Percentiles rank a stretch among this genome's conserved stretches.
Conservation (phyloP, 495 filamentous ascomycete species). For the Aspergillus panamensis region DNA sequence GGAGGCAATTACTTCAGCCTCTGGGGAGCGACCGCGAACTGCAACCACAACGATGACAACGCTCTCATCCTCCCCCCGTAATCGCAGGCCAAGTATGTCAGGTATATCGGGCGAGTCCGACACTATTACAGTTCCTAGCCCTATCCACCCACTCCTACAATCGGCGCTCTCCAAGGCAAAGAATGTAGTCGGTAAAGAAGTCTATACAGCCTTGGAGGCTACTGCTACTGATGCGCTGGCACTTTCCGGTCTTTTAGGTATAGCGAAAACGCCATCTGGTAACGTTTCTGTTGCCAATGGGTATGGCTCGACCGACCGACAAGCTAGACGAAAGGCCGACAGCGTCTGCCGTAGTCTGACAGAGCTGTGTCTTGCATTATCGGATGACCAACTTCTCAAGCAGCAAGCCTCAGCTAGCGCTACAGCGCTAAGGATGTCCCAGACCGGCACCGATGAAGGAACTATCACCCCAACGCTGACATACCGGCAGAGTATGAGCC, state of each 20-base stretch:
- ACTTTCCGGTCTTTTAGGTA: conserved; percentile 70
- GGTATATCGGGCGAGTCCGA: conserved; percentile 47
- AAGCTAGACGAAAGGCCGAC: conserved; percentile 84
- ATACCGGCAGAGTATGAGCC: conserved; percentile 39
- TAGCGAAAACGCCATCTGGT: conserved; percentile 61
- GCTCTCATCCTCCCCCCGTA: conserved; percentile 80
- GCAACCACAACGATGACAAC: conserved; percentile 93
- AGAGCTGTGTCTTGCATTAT: conserved; percentile 84
- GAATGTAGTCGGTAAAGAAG: conserved; percentile 58
- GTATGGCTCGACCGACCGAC: conserved; percentile 63
- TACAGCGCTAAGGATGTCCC: conserved; percentile 21
- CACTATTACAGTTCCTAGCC: conserved; percentile 28
- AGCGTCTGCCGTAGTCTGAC: conserved; percentile 90
- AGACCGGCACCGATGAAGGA: conserved; percentile 33
- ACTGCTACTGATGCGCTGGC: conserved; percentile 77
- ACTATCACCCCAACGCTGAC: conserved; percentile 28
- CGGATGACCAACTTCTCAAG: conserved; percentile 41
- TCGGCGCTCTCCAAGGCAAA: conserved; percentile 77
- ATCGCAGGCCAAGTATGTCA: conserved; percentile 49
- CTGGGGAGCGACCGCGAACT: conserved; percentile 79
- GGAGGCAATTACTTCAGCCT: conserved; percentile 69
- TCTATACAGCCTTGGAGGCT: conserved; percentile 77
- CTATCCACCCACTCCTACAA: conserved; percentile 74
- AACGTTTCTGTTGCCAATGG: conserved; percentile 54
- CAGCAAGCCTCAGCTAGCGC: conserved; percentile 32